Conservation (phyloP, 2,329 filamentous ascomycete genomes). For the Penicillium fuscoglaucum region DNA sequence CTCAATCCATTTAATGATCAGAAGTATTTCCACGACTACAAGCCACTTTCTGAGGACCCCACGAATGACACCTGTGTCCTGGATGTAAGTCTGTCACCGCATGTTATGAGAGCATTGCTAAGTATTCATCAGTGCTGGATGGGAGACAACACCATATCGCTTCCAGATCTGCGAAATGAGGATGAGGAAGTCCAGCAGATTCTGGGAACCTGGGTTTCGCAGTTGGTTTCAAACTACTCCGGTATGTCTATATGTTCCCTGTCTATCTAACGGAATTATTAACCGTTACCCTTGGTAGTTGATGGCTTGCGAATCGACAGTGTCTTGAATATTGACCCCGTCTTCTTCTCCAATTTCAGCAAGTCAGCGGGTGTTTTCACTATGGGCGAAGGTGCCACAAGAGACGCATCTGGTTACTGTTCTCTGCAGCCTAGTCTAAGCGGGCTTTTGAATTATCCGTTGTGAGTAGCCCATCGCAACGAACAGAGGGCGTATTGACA, state of each 20-base stretch:
- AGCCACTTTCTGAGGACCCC: conserved; percentile 5
- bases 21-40: conserved; percentile 31
- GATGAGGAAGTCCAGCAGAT: conserved; percentile 42
- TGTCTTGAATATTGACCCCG: conserved; percentile 47
- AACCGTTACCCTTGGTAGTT: conserved; percentile 18
- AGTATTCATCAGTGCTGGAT: conserved; percentile 45
- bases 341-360: conserved; percentile 44
- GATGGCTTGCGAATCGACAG: conserved; percentile 56
- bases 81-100: conserved; percentile 6
- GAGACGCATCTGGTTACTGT: conserved; percentile 41
- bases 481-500: neutral
- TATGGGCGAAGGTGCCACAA: conserved; percentile 49
- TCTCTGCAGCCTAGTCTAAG: conserved; percentile 44
- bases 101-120: conserved; percentile 2
- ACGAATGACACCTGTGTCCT: conserved; percentile 10
- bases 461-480: conserved; percentile 8
- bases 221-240: conserved; percentile 46
- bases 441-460: conserved; percentile 51
- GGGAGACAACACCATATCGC: conserved; percentile 49
- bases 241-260: conserved; percentile 12
- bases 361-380: conserved; percentile 44
- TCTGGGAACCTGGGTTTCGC: conserved; percentile 44
- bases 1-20: conserved; percentile 31
- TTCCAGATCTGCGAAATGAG: conserved; percentile 52
- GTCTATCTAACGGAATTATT: neutral